Evolutionary conservation across 768 basidiomycete genomes (phyloP), one percentile per base, ranked within the genome.

Genomic region (Sarcomyxa edulis): DNA sequence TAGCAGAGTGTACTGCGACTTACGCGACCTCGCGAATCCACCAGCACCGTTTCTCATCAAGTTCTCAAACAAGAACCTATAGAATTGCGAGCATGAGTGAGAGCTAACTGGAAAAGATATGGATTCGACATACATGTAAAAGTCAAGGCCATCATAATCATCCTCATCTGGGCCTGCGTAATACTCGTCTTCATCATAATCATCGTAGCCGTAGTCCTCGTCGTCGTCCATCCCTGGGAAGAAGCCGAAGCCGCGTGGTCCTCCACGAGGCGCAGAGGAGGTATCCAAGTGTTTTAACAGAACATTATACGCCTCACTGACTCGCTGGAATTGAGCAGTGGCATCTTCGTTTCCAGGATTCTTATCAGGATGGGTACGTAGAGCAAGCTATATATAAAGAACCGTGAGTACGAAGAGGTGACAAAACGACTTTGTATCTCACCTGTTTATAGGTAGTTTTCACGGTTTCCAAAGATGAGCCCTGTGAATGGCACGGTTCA

Each of bases 291-390:
- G 71, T 44, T 72, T 73, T 39, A 74, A 55, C 19, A 88, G 65
- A 21, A 72, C 53, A 32, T 71, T 68, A 60, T 85, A 90, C 4
- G 85, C 84, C 41, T 76, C 81, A 42, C 80, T 71, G 31, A 90
- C 55, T 36, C 65, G 60, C 58, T 88, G 84, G 50, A 89, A 88
- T 52, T 80, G 66, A 3, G 65, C 68, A 26, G 84, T 86, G 32
- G 83, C 84, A 47, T 69, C 64, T 27, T 68, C 69, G 47, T 86
- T 75, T 28, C 70, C 71, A 0, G 69, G 77, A 42, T 86, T 86
- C 62, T 86, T 87, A 61, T 86, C 85, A 6, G 86, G 84, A 59
- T 88, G 86, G 0, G 76, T 81, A 14, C 68, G 68, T 16, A 85
- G 62, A 4, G 83, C 83, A 37, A 78, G 62, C 77, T 83, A 39